Percentiles rank a stretch among this genome's conserved stretches.
These are phyloP conservation scores for Cladophialophora immunda DNA, from an alignment of 2,329 filamentous ascomycete genomes.

Conservation along the genomic window DNA sequence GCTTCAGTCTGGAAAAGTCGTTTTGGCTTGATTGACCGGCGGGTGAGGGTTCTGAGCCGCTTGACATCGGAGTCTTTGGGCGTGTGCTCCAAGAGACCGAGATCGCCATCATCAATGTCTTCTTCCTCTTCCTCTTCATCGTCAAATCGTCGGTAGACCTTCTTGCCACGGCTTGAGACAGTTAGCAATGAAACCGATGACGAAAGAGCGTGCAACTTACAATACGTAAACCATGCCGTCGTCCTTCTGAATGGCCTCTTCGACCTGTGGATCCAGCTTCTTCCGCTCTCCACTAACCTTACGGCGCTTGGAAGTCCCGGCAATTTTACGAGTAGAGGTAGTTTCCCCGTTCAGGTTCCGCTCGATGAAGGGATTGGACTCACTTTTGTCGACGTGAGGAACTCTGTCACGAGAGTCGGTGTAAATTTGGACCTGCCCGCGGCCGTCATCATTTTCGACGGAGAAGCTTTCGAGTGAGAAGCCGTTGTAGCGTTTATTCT, in stretches of 20 bases:
- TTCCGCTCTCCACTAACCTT: slow-evolving; percentile 44
- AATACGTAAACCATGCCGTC: slow-evolving; percentile 70
- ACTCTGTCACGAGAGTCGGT: slow-evolving; percentile 71
- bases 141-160: slow-evolving; percentile 65
- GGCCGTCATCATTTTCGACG: slow-evolving; percentile 40
- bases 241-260: slow-evolving; percentile 60
- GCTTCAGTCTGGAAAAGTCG: slow-evolving; percentile 65
- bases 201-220: slow-evolving; percentile 55
- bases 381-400: slow-evolving; percentile 60
- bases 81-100: slow-evolving; percentile 52
- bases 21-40: slow-evolving; percentile 67
- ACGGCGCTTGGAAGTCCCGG: slow-evolving; percentile 48
- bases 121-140: slow-evolving; percentile 52
- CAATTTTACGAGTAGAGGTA: slow-evolving; percentile 38
- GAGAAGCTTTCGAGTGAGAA: slow-evolving; percentile 57
- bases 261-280: slow-evolving; percentile 52
- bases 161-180: slow-evolving; percentile 65
- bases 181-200: slow-evolving; percentile 25
- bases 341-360: slow-evolving; percentile 50
- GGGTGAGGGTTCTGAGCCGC: slow-evolving; percentile 61
- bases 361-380: slow-evolving; percentile 64
- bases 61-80: slow-evolving; percentile 47
- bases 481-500: slow-evolving; percentile 54
- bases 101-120: slow-evolving; percentile 52
- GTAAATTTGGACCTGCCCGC: slow-evolving; percentile 62